Evolutionary conservation across 805 yeast species (phyloP), one percentile per base, ranked within the genome.

Genomic region (Ogataea parapolymorpha): DNA sequence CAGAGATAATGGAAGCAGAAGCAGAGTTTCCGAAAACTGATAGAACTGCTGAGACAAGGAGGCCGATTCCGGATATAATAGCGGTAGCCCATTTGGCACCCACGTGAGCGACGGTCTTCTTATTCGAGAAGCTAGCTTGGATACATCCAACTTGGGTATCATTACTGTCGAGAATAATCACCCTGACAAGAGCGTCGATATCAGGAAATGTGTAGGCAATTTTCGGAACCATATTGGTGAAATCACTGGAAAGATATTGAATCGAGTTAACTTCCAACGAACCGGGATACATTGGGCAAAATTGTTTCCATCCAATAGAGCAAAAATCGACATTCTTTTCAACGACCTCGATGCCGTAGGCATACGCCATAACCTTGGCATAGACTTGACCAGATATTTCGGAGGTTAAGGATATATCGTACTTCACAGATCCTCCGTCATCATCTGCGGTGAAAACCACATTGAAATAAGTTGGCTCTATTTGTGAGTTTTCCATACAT

Each of bases 61-160:
- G 64, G n/a, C 96, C 96, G 23, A 86, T 62, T 48, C 96, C 96
- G 1, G 95, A 88, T 54, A 89, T 71, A 15, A 83, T 82, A 2
- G 97, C 97, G 14, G 96, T 87, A 29, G 87, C 95, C 97, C 97
- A 90, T 64, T 85, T 84, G 43, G 83, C 89, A 50, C 85, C 85
- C 2, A 76, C 70, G 58, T 87, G 95, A 32, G 85, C 67, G 15
- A 88, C 91, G 2, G 95, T 81, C 54, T 81, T 85, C 26, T 90
- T 88, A 58, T 88, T 88, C 15, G 81, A 56, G 57, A 88, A 80
- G 44, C 75, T 74, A 13, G 87, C 80, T 58, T 85, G 91, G 42
- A 88, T 70, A 60, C 96, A 88, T 27, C 89, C 87, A 41, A 83
- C 56, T 42, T 64, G 58, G 24, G 70, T 70, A 22, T 69, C 70